Conservation (phyloP, 2,329 filamentous ascomycete species). For the Phialophora macrospora region DNA sequence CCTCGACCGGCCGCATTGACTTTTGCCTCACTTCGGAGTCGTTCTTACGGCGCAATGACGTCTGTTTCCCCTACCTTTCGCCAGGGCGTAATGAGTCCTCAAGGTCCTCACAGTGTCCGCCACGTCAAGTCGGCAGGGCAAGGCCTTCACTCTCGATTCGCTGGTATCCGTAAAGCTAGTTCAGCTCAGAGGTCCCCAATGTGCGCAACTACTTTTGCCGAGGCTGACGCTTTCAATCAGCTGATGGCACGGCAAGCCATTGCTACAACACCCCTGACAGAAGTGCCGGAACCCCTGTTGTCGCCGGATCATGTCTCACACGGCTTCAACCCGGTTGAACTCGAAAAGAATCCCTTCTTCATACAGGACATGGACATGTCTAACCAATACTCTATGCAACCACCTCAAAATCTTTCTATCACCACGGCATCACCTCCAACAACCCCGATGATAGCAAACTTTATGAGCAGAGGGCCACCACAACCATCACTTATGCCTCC, state of each 20-base stretch:
- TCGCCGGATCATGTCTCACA: constrained; percentile 28
- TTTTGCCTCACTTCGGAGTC: constrained; percentile 46
- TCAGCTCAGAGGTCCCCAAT: constrained; percentile 55
- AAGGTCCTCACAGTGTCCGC: constrained; percentile 47
- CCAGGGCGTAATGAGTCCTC: constrained; percentile 44
- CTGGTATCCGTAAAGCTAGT: constrained; percentile 54
- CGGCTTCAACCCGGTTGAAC: constrained; percentile 21
- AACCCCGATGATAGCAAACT: constrained; percentile 49
- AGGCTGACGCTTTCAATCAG: constrained; percentile 46
- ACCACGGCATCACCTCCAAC: constrained; percentile 50
- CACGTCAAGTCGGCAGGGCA: constrained; percentile 53
- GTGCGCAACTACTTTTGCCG: constrained; percentile 52
- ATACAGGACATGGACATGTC: constrained; percentile 24
- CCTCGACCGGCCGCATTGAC: constrained; percentile 54
- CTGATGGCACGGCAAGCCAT: constrained; percentile 37
- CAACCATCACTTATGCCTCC: constrained; percentile 46
- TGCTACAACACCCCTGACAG: constrained; percentile 21
- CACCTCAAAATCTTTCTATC: constrained; percentile 26
- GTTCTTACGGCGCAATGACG: constrained; percentile 47
- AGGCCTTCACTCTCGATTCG: constrained; percentile 51
- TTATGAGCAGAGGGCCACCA: constrained; percentile 40
- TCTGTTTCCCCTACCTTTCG: constrained; percentile 50
- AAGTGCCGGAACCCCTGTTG: constrained; percentile 29
- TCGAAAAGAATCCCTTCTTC: constrained; percentile 38
- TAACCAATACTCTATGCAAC: constrained; percentile 24